phyloP scores from a whole-genome alignment of 2,329 filamentous ascomycete species.

The Knoxdaviesia capensis region DNA sequence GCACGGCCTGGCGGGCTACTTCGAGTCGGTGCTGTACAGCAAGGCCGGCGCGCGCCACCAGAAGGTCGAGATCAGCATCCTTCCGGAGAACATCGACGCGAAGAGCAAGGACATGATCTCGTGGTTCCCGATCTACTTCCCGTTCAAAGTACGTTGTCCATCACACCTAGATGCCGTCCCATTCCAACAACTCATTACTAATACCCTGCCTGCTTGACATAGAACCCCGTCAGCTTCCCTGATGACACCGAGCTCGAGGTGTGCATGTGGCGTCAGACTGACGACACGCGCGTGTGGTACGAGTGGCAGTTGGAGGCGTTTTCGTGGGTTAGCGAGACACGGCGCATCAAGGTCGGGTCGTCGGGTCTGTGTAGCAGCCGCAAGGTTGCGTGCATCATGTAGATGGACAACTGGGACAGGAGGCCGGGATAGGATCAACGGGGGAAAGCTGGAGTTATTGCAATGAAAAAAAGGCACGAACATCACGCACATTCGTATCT shows the following conservation, averaged over 20 bases:
- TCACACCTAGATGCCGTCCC: neutral
- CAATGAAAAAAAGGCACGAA: no score
- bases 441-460: no score
- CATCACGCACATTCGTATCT: no score
- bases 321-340: conserved; percentile 36
- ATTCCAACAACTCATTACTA: neutral
- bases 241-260: conserved; percentile 71
- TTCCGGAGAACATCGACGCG: conserved; percentile 73
- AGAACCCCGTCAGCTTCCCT: conserved; percentile 74
- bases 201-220: conserved; percentile 2
- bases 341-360: conserved; percentile 42
- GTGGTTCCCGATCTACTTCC: conserved; percentile 98
- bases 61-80: conserved; percentile 73
- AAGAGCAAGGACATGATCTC: conserved; percentile 98
- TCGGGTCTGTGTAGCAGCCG: conserved; percentile 50
- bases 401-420: conserved; percentile 2
- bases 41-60: conserved; percentile 15
- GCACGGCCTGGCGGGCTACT: conserved; percentile 85
- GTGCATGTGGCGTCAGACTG: conserved; percentile 90
- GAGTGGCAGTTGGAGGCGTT: conserved; percentile 92
- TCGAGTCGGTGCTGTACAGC: conserved; percentile 83
- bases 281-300: conserved; percentile 94
- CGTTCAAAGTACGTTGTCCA: conserved; percentile 51
- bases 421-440: no score
- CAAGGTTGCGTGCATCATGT: conserved; percentile 55